phyloP scores from a whole-genome alignment of 176 grass and related monocot species.

The Rhynchospora tenuis region DNA sequence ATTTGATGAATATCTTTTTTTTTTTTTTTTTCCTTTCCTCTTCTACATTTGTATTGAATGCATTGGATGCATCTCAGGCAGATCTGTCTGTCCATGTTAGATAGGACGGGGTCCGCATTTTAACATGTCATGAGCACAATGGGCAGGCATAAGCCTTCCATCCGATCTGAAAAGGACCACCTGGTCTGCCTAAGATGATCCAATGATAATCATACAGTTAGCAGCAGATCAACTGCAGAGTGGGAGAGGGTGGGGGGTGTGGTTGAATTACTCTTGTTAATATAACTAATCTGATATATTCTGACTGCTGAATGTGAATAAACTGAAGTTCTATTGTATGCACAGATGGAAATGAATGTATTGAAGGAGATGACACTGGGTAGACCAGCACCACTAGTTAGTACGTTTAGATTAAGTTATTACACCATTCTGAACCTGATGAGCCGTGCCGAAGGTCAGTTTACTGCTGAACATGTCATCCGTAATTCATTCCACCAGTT shows the following conservation, averaged over 20 bases:
- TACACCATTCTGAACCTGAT: constrained; percentile 94
- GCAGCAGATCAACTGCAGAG: not conserved
- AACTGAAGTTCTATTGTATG: constrained; percentile 25
- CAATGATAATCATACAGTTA: not conserved
- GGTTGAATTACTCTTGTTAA: not conserved
- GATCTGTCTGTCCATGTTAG: not conserved
- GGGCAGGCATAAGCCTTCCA: not conserved
- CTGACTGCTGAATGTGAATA: not conserved
- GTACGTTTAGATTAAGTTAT: constrained; percentile 97
- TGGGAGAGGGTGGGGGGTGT: not conserved
- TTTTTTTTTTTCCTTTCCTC: not conserved
- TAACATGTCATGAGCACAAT: not conserved
- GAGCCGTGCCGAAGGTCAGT: constrained; percentile 97
- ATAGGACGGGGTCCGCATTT: not conserved
- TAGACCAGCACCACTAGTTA: constrained; percentile 92
- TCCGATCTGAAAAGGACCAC: not conserved
- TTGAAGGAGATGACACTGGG: constrained; percentile 98
- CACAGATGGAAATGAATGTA: constrained; percentile 99
- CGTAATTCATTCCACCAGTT: constrained; percentile 98
- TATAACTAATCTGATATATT: not conserved
- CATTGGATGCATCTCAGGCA: not conserved
- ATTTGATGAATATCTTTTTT: not conserved
- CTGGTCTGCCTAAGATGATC: not conserved
- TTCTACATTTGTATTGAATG: not conserved
- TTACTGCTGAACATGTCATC: constrained; percentile 97